phyloP scores from a whole-genome alignment of 352 stramenopile genomes.

The Globisporangium carolinianum region DNA sequence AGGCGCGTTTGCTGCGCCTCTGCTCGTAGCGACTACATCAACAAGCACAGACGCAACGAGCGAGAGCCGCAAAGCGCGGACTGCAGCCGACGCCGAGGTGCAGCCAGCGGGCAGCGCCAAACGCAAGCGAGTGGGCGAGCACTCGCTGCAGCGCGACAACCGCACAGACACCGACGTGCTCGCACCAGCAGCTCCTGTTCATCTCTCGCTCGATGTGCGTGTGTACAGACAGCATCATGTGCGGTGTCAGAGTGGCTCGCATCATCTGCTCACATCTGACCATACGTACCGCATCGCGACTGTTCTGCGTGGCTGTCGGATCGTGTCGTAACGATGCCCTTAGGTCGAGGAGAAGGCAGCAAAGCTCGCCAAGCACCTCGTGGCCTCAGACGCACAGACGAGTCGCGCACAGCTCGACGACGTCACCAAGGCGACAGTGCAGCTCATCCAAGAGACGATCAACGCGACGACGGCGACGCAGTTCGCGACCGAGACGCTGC shows the following conservation, averaged over 20 bases:
- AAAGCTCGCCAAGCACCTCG: slow-evolving; percentile 37
- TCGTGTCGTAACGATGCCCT: no score
- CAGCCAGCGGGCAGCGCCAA: neutral
- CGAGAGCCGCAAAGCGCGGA: neutral
- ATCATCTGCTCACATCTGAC: no score
- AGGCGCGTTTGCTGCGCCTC: neutral
- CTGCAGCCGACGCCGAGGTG: neutral
- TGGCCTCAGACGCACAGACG: slow-evolving; percentile 18
- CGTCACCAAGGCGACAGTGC: slow-evolving; percentile 19
- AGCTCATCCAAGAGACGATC: slow-evolving; percentile 53
- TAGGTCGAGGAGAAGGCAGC: slow-evolving; percentile 16
- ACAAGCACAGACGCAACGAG: neutral
- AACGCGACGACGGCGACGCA: slow-evolving; percentile 53
- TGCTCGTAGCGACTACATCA: neutral
- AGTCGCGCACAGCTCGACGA: slow-evolving; percentile 22
- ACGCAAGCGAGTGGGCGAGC: neutral
- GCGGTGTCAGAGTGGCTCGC: no score
- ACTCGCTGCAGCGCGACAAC: neutral
- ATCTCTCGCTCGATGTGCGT: neutral
- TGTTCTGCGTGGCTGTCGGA: no score
- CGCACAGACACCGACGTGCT: neutral
- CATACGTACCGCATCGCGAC: no score
- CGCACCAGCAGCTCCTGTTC: neutral
- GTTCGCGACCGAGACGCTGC: slow-evolving; percentile 42
- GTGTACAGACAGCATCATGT: neutral